Evolutionary conservation across 768 basidiomycete genomes (phyloP), one percentile per base, ranked within the genome.

Genomic region (Hydnum rufescens): DNA sequence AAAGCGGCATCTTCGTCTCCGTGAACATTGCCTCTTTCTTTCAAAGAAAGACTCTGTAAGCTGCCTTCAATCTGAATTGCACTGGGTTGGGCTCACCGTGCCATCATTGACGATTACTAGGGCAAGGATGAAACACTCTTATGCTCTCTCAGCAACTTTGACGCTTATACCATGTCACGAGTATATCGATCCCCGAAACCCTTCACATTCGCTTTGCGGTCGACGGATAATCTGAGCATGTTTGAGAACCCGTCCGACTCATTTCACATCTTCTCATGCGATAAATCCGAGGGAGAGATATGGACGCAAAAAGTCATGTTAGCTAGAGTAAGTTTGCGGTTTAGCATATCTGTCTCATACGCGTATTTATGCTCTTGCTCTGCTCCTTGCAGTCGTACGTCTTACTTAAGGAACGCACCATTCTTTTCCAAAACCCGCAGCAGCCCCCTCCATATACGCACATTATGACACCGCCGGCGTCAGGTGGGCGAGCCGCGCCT

Each of bases 181-280:
- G 63, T 73, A 29, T 75, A 82, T 65, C 85, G 83, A 59, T 71
- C 85, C 1, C 93, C 93, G 0, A 90, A 88, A 61, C 70, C 77
- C 0, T 93, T 78, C 57, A 74, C 80, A 22, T 93, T 96, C 61
- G 78, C 85, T 32, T 67, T 92, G 60, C 92, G 92, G 65, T 87
- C 87, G 3, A 82, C 84, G 6, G 88, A 92, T 60, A 85, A 81
- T 60, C 68, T 83, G 25, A 76, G 82, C 1, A 72, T 82, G 60
- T 96, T 96, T 60, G 90, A 95, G 66, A 78, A 86, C 63, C 76
- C 76, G 3, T 72, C 78, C 29, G 90, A 97, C 60, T 96, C 92
- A 65, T 63, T 88, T 52, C 89, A 95, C 61, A 69, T 80, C 47
- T 89, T 97, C 62, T 79, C 79, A 28, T 83, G 83, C 57, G 74